Conservation (phyloP, 129 eudicot genomes). For the Lactuca sativa region DNA sequence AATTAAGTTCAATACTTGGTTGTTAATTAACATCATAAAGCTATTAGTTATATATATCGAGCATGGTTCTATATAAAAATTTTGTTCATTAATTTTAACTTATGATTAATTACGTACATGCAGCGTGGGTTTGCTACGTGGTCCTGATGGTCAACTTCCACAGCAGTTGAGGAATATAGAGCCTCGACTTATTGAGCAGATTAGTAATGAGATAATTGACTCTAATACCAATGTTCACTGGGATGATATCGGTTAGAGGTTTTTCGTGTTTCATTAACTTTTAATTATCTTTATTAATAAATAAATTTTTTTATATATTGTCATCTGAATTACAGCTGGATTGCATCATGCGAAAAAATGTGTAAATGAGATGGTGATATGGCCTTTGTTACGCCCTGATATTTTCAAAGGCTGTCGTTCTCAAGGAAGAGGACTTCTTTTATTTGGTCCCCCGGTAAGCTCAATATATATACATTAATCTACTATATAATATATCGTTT, state of each 20-base stretch:
- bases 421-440: conserved; percentile 97
- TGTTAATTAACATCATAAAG: conserved; percentile 2
- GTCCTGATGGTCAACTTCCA: conserved; percentile 98
- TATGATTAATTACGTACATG: background rate
- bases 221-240: conserved; percentile 95
- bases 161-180: conserved; percentile 85
- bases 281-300: conserved; percentile 7
- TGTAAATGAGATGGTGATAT: conserved; percentile 96
- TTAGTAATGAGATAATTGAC: conserved; percentile 97
- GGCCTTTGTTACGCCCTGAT: conserved; percentile 98
- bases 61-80: background rate
- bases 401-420: conserved; percentile 95
- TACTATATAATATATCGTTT: background rate
- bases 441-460: conserved; percentile 99
- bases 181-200: conserved; percentile 90
- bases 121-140: conserved; percentile 85
- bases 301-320: too few relatives aligned
- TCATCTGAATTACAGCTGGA: conserved; percentile 55
- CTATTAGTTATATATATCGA: background rate
- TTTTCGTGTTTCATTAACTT: background rate
- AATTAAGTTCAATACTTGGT: conserved; percentile 37
- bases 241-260: conserved; percentile 82
- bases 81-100: background rate
- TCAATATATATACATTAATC: background rate
- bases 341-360: conserved; percentile 96